These are phyloP conservation scores for Podaxis sp. DNA, from an alignment of 768 basidiomycete species.

Conservation along the genomic window DNA sequence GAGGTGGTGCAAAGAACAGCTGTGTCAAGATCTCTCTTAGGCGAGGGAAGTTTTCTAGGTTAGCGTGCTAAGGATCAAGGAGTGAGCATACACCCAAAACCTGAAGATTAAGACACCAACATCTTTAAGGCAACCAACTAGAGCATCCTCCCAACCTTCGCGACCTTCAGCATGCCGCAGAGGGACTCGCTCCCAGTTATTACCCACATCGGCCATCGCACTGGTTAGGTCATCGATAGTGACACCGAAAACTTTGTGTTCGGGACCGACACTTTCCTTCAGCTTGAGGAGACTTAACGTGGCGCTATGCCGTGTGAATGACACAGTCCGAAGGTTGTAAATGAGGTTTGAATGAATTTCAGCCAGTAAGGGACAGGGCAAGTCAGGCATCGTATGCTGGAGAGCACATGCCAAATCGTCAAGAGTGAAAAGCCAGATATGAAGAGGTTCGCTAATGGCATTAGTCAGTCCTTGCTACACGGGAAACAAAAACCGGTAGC, in stretches of 20 bases:
- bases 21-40: slow-evolving; percentile 70
- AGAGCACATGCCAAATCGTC: slow-evolving; percentile 92
- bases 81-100: slow-evolving; percentile 5
- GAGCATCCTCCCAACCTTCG: slow-evolving; percentile 89
- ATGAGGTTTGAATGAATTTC: slow-evolving; percentile 91
- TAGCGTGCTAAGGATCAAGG: slow-evolving; percentile 61
- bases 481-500: slow-evolving; percentile 4
- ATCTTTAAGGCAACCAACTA: slow-evolving; percentile 87
- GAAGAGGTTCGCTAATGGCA: slow-evolving; percentile 71
- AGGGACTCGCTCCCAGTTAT: slow-evolving; percentile 82
- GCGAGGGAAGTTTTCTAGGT: slow-evolving; percentile 66
- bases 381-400: slow-evolving; percentile 69
- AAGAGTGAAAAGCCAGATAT: slow-evolving; percentile 84
- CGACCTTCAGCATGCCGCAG: slow-evolving; percentile 72
- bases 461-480: slow-evolving; percentile 15
- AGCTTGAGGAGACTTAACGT: slow-evolving; percentile 60
- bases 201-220: slow-evolving; percentile 79
- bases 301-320: slow-evolving; percentile 74
- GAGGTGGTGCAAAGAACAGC: slow-evolving; percentile 70
- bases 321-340: slow-evolving; percentile 83
- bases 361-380: slow-evolving; percentile 73
- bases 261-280: slow-evolving; percentile 36
- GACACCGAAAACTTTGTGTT: slow-evolving; percentile 52
- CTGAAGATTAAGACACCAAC: slow-evolving; percentile 47
- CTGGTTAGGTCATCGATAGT: slow-evolving; percentile 60